These are phyloP conservation scores for Aspergillus transmontanensis DNA, from an alignment of 2,329 filamentous ascomycete species.

Conservation along the genomic window DNA sequence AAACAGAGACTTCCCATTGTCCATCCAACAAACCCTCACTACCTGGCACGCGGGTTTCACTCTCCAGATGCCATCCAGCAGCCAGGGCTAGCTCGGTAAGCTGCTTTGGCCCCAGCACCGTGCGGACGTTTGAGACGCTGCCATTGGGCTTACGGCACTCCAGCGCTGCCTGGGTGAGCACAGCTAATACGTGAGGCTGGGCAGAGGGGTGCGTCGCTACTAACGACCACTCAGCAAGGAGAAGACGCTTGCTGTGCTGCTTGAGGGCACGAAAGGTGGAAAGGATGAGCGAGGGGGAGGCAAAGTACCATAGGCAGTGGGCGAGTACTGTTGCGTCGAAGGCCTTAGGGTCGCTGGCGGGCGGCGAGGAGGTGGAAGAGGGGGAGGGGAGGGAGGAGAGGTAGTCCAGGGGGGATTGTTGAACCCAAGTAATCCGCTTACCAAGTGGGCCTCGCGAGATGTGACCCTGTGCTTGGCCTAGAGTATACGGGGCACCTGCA, in stretches of 20 bases:
- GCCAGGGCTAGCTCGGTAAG: slow-evolving; percentile 31
- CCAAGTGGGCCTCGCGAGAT: slow-evolving; percentile 16
- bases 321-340: slow-evolving; percentile 37
- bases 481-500: slow-evolving; percentile 18
- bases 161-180: slow-evolving; percentile 47
- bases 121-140: slow-evolving; percentile 53
- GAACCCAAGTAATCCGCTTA: slow-evolving; percentile 15
- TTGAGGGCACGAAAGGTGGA: slow-evolving; percentile 42
- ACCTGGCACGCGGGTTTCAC: slow-evolving; percentile 41
- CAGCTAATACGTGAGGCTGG: slow-evolving; percentile 55
- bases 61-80: slow-evolving; percentile 4
- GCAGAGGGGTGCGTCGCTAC: slow-evolving; percentile 42
- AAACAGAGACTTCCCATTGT: slow-evolving; percentile 47
- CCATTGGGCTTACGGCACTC: slow-evolving; percentile 31
- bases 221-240: slow-evolving; percentile 53
- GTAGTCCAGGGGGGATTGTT: slow-evolving; percentile 19
- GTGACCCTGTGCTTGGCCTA: slow-evolving; percentile 17
- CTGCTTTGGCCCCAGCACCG: slow-evolving; percentile 45
- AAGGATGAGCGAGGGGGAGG: slow-evolving; percentile 38
- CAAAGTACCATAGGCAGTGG: slow-evolving; percentile 60
- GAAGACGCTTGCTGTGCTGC: slow-evolving; percentile 33
- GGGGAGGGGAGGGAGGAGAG: slow-evolving; percentile 24
- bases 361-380: slow-evolving; percentile 4
- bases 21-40: slow-evolving; percentile 48
- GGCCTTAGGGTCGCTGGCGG: slow-evolving; percentile 19